Evolutionary conservation across 768 basidiomycete species (phyloP).

Genomic region (Tremella fuciformis): DNA sequence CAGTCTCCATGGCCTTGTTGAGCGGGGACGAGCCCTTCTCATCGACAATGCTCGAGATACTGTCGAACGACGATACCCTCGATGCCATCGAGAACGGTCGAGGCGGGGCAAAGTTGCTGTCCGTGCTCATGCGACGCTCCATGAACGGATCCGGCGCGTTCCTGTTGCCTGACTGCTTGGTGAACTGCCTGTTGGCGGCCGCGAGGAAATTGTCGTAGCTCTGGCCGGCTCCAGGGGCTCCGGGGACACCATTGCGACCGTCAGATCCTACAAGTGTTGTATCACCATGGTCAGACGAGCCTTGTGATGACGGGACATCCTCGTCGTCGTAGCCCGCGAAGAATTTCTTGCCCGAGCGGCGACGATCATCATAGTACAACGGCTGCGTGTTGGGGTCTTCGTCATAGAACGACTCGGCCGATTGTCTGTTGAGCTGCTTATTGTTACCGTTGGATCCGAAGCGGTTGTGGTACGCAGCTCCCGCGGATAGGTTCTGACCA

Average conservation of each 20-base stretch:
- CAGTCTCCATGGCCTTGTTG: constrained; percentile 88
- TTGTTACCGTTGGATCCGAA: constrained; percentile 33
- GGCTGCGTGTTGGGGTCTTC: constrained; percentile 49
- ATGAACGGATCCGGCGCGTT: constrained; percentile 79
- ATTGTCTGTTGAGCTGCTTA: constrained; percentile 38
- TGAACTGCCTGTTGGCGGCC: constrained; percentile 78
- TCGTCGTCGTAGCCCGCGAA: constrained; percentile 61
- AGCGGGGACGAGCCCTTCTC: constrained; percentile 80
- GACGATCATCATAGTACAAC: constrained; percentile 46
- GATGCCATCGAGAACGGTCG: constrained; percentile 79
- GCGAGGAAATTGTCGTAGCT: constrained; percentile 78
- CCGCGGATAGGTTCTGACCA: constrained; percentile 31
- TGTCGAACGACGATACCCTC: constrained; percentile 79
- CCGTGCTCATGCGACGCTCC: constrained; percentile 53
- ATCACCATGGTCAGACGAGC: constrained; percentile 45
- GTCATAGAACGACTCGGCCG: constrained; percentile 52
- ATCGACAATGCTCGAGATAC: constrained; percentile 84
- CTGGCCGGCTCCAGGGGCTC: constrained; percentile 35
- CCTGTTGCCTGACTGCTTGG: constrained; percentile 67
- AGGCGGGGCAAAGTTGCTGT: constrained; percentile 57
- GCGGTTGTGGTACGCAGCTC: constrained; percentile 44
- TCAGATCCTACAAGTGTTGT: constrained; percentile 35
- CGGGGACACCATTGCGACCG: constrained; percentile 3
- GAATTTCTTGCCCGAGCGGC: constrained; percentile 50
- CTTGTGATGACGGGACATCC: constrained; percentile 52